These are phyloP conservation scores for Cicer judaicum DNA, from an alignment of 306 rosid genomes.

Conservation along the genomic window DNA sequence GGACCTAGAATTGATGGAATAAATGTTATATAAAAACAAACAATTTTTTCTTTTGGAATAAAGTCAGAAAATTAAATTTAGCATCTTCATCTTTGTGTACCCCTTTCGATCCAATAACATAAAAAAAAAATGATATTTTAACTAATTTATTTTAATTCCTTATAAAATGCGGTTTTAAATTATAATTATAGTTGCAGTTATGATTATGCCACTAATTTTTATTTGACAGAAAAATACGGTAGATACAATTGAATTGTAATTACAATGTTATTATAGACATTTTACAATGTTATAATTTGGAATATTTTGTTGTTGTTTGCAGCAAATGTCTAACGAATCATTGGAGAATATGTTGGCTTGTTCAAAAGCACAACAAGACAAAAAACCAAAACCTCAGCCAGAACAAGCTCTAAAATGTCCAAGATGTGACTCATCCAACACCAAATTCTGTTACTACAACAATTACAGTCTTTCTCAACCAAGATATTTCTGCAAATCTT, in stretches of 20 bases:
- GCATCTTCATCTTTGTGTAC: background rate
- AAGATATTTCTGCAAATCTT: conserved; percentile 93
- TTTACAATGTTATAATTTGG: background rate
- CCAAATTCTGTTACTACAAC: conserved; percentile 98
- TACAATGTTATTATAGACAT: too few relatives aligned
- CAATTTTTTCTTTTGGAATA: background rate
- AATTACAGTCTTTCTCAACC: conserved; percentile 96
- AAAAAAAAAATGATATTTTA: background rate
- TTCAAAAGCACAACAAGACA: conserved; percentile 65
- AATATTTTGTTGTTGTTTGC: conserved; percentile 37
- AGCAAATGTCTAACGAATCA: conserved; percentile 81
- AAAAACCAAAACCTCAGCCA: conserved; percentile 78
- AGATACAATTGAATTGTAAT: too few relatives aligned
- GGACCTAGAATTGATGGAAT: conserved; percentile 26
- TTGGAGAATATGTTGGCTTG: conserved; percentile 77
- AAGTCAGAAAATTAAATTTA: conserved; percentile 31
- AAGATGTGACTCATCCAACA: conserved; percentile 90
- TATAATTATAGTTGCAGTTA: too few relatives aligned
- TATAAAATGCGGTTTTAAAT: too few relatives aligned
- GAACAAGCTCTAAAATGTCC: conserved; percentile 90
- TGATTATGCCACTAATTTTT: too few relatives aligned
- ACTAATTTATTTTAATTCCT: too few relatives aligned
- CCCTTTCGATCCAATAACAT: conserved; percentile 8
- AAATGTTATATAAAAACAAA: too few relatives aligned
- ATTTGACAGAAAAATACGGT: too few relatives aligned